Evolutionary conservation across 75 land plant species (phyloP).

Genomic region (Picea sitchensis): DNA sequence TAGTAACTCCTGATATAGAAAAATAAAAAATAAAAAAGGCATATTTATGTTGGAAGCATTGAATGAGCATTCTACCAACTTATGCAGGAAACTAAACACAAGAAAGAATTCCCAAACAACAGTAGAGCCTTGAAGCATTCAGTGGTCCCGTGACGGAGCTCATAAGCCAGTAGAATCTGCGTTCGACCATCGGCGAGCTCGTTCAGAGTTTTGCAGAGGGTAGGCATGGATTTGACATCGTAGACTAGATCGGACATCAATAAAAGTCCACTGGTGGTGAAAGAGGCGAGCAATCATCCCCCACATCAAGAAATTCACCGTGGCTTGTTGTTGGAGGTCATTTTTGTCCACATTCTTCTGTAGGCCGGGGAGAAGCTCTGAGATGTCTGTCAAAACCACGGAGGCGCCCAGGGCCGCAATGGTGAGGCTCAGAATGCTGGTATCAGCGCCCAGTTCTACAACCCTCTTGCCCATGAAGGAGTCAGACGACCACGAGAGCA

Average conservation of each 20-base stretch:
- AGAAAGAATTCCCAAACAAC: no score
- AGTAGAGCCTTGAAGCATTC: constrained; percentile 18
- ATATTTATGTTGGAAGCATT: no score
- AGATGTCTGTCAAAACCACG: constrained; percentile 19
- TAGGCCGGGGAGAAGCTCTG: constrained; percentile 14
- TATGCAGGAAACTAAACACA: no score
- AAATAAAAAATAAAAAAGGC: no score
- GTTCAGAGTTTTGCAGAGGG: constrained; percentile 12
- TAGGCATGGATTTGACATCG: constrained; percentile 15
- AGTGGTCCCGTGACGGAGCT: constrained; percentile 23
- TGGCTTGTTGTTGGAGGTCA: constrained; percentile 4
- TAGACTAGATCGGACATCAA: constrained; percentile 22
- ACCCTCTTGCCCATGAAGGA: constrained; percentile 11
- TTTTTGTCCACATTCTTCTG: constrained; percentile 16
- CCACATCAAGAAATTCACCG: constrained; percentile 10
- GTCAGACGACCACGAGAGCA: neutral
- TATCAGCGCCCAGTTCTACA: constrained; percentile 23
- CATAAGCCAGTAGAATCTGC: constrained; percentile 17
- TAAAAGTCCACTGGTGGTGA: constrained; percentile 10
- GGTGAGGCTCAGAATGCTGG: constrained; percentile 21
- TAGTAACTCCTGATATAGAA: no score
- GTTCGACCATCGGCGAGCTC: constrained; percentile 12
- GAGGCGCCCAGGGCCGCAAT: constrained; percentile 13
- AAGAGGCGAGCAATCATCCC: constrained; percentile 3
- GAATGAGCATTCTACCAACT: no score